Evolutionary conservation across 2,329 filamentous ascomycete species (phyloP), one percentile per base, ranked within the genome.

Genomic region (Calcarisporium arbuscula): DNA sequence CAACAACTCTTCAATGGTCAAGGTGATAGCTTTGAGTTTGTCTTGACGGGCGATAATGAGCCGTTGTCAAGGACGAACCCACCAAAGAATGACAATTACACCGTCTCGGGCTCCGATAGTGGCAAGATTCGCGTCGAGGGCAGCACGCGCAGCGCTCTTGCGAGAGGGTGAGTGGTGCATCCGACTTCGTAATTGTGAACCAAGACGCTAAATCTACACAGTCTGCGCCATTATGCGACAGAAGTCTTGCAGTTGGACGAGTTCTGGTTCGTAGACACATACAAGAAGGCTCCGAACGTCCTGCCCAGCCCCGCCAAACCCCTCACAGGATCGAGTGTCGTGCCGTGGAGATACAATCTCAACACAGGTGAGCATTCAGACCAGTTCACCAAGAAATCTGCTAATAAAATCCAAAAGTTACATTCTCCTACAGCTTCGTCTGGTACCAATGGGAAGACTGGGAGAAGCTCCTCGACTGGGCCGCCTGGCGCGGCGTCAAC

Each of bases 381-480:
- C n/a, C n/a, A n/a, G n/a, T n/a, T n/a, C n/a, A n/a, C n/a, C n/a
- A n/a, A n/a, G n/a, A n/a, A n/a, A n/a, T n/a, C n/a, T n/a, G n/a
- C n/a, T n/a, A n/a, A n/a, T n/a, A n/a, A n/a, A n/a, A n/a, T n/a
- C n/a, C n/a, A 41, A 21, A 44, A 62, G 68, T 73, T 2, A 72
- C 68, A 1, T 71, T 70, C 45, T 70, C 65, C 2, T 73, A 72
- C 42, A 69, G 66, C 4, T 52, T 60, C 5, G 60, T 67, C 1
- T 72, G 70, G 48, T 73, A 67, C 66, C 52, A 50, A n/a, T 73
- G 68, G 68, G 52, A 65, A 23, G 69, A 73, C 29, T 73, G 69
- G 68, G 68, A 73, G 46, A 49, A 61, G 4, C 55, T 72, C 40
- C 58, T 73, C 5, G 69, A 72, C 46, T 73, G 69, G 68, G 55